Evolutionary conservation across 257 asterid species (phyloP), one percentile per base, ranked within the genome.

Genomic region (Salvia miltiorrhiza): DNA sequence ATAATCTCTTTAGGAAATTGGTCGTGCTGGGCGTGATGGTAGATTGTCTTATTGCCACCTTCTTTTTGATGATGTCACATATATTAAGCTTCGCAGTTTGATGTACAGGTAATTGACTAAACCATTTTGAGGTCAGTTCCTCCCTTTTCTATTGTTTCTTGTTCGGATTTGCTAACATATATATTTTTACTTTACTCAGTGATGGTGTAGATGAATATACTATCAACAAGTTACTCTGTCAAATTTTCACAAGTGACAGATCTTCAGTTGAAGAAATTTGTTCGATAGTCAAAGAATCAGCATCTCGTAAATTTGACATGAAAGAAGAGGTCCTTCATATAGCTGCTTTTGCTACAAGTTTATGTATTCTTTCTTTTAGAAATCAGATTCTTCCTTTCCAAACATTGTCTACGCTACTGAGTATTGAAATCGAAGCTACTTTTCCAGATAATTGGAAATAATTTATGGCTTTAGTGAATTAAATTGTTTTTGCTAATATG

Each of bases 1-100:
- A 54, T 74, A 47, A 75, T 57, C 14, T 14, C 41, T 78, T 80
- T 72, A 93, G 97, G 99, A 90, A 86, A 90, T 89, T 67, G 99
- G 99, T n/a, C 99, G 99, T 79, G 96, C 99, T 67, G 97, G 99
- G 52, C 99, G 99, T 78, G 96, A 93, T 80, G 99, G 99, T 69
- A 90, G 90, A 81, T 49, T 79, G 59, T 79, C 99, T 75, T 85
- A 84, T 76, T 93, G 99, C 71, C 96, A 90, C 84, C 93, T 90
- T 57, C 84, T 93, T 79, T 91, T 87, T 28, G 97, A 93, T 60
- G 94, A 90, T 73, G 76, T 73, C 64, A 83, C 95, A 65, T 93
- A 88, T 78, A 73, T 78, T 79, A 93, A 87, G 89, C 87, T 87
- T 67, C 96, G 96, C 65, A 93, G 99, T 85, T 89, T 90, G 74